Percentiles rank a stretch among this genome's conserved stretches.
Conservation (phyloP, 108 stramenopile genomes). For the Bacterosira constricta region DNA sequence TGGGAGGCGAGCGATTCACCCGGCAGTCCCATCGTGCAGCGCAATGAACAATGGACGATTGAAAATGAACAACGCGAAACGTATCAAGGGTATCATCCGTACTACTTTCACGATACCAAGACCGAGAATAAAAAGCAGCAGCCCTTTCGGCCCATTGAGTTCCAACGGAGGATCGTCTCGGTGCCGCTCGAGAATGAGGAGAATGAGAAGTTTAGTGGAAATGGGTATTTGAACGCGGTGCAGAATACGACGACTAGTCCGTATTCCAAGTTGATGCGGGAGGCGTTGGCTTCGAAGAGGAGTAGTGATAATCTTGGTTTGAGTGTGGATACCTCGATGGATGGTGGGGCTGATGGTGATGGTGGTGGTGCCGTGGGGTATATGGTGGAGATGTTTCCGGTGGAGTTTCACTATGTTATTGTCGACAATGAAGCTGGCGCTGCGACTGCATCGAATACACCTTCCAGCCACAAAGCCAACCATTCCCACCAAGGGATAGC, state of each 20-base stretch:
- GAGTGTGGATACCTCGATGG: constrained; percentile 18
- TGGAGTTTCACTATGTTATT: constrained; percentile 61
- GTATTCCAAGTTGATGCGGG: constrained; percentile 46
- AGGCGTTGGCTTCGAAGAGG: constrained; percentile 31
- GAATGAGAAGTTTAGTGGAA: neutral
- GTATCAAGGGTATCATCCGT: constrained; percentile 2
- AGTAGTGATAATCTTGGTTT: neutral
- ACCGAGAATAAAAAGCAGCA: neutral
- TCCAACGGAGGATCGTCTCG: constrained; percentile 56
- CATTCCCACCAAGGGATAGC: constrained; percentile 55
- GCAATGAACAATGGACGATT: neutral
- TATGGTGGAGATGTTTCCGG: constrained; percentile 70
- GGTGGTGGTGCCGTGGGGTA: constrained; percentile 7
- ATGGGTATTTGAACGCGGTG: neutral
- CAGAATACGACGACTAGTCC: neutral
- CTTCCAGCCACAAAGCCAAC: neutral
- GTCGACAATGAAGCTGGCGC: constrained; percentile 15
- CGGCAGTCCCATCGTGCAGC: no score
- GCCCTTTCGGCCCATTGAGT: constrained; percentile 67
- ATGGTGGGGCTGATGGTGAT: no score
- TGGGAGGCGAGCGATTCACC: neutral
- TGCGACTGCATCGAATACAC: neutral
- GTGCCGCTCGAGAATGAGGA: neutral
- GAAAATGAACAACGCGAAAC: neutral
- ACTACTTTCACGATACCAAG: neutral